These are phyloP conservation scores for Cladophialophora psammophila DNA, from an alignment of 2,329 filamentous ascomycete genomes.

Conservation along the genomic window DNA sequence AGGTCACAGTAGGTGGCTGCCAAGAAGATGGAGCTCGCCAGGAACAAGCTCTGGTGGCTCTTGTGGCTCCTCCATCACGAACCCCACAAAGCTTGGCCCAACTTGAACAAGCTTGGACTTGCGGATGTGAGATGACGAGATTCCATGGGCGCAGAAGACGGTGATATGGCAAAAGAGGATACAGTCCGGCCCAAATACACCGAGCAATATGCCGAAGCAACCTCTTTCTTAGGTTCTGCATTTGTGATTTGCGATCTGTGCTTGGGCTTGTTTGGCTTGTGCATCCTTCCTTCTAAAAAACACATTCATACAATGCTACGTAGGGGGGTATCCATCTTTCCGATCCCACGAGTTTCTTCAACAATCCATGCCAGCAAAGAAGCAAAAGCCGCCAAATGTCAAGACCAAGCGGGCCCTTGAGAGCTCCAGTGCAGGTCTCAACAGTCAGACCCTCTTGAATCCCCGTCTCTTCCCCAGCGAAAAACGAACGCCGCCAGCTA, in stretches of 20 bases:
- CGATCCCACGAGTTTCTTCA: conserved; percentile 15
- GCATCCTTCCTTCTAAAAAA: neutral
- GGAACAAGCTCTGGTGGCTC: conserved; percentile 1
- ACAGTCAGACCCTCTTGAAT: neutral
- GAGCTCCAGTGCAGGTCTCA: conserved; percentile 11
- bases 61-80: neutral
- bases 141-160: neutral
- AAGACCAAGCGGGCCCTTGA: neutral
- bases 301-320: conserved; percentile 27
- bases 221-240: neutral
- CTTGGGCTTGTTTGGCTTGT: conserved; percentile 2
- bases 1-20: neutral
- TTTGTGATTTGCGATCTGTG: conserved; percentile 4
- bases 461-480: conserved; percentile 2
- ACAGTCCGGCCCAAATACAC: neutral
- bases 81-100: conserved; percentile 12
- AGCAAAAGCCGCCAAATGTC: conserved; percentile 6
- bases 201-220: conserved; percentile 15
- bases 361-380: conserved; percentile 12
- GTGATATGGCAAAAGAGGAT: neutral
- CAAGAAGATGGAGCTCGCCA: neutral
- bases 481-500: conserved; percentile 16
- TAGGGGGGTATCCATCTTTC: conserved; percentile 31
- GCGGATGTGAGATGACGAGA: neutral
- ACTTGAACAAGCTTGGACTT: neutral